Base-by-base conservation (phyloP, 768 basidiomycete genomes). In the Trichaptum fuscoviolaceum region DNA sequence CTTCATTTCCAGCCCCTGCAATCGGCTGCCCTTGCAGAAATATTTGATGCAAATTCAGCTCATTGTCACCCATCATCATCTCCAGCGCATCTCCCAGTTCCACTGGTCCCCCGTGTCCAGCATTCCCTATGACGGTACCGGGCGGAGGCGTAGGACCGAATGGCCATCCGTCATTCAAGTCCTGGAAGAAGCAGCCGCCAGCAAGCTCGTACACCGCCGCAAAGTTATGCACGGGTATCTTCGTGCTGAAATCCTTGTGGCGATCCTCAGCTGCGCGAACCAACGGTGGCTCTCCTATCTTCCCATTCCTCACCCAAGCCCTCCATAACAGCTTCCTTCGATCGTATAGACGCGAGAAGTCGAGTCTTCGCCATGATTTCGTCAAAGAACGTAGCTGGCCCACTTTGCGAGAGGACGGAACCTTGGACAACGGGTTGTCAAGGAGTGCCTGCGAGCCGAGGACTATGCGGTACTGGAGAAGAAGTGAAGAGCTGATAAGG, bases 141-240 rank as follows among this genome's bases (percentile, higher is more conserved):
- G 30, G 30, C 30, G 30, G 2, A 30, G 30, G 30, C 30, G 30
- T 8, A 30, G 30, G 30, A 3, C 30, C 30, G 10, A 52, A 52
- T 3, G 42, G 42, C 42, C 42, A 52, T 3, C 20, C 42, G 12
- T 12, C 15, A 12, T 61, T 61, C 12, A 61, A 9, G 30, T 61
- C 59, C 59, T 61, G 59, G 30, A 61, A 25, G 59, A 61, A 61
- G 24, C 24, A 61, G 30, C 59, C 59, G 24, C 59, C 59, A 18
- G 59, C 24, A 23, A 61, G 59, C 15, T 61, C 59, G 30, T 61
- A 61, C 59, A 12, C 42, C 42, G 42, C 42, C 42, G 42, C 20
- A 12, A 5, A 20, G 42, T 52, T 20, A 12, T 52, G 20, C 42
- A 52, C 42, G 42, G 42, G 15, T 52, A 52, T 52, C 20, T 52